Base-by-base conservation (phyloP, 73 alveolate genomes). In the Effrenium voratum region DNA sequence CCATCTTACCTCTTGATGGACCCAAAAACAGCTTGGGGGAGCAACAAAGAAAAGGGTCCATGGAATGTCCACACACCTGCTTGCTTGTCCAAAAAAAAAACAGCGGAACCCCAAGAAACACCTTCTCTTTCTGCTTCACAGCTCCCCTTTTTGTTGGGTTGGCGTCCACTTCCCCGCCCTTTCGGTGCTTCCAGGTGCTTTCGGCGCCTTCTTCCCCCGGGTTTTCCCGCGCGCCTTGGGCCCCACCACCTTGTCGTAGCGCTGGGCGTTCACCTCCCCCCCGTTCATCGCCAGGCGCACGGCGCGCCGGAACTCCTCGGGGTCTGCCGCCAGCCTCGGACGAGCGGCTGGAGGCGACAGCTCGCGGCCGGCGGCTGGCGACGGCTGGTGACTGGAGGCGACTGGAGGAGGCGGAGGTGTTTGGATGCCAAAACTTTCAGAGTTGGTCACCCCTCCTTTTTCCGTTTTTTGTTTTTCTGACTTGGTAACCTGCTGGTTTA, bases 291-390 rank as follows among this genome's bases (percentile, higher is more conserved):
- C 76, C 97, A 50, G 63, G 38, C 88, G 97, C 73, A 82, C 92
- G 22, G 87, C 68, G 36, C 97, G 86, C 55, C 86, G 87, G 76
- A 90, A 70, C 75, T 90, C 97, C 44, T 59, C 97, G 28, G 97
- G 97, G 43, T 68, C 97, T 22, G 55, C 55, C 36, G 82, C 75
- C 45, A 90, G 87, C 97, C 97, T 70, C 36, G 16, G 52, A 3
- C 41, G 49, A n/a, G n/a, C n/a, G n/a, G n/a, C n/a, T n/a, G n/a
- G n/a, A n/a, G n/a, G n/a, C n/a, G n/a, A n/a, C n/a, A n/a, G n/a
- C n/a, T n/a, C n/a, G n/a, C n/a, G n/a, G n/a, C n/a, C 19, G n/a
- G 36, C 73, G 16, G 75, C 34, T 2, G 38, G 59, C 13, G 47
- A 10, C 19, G 52, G 15, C 6, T 10, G 47, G 46, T 34, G 47